phyloP scores from a whole-genome alignment of 768 basidiomycete genomes.

The Suillus lakei region DNA sequence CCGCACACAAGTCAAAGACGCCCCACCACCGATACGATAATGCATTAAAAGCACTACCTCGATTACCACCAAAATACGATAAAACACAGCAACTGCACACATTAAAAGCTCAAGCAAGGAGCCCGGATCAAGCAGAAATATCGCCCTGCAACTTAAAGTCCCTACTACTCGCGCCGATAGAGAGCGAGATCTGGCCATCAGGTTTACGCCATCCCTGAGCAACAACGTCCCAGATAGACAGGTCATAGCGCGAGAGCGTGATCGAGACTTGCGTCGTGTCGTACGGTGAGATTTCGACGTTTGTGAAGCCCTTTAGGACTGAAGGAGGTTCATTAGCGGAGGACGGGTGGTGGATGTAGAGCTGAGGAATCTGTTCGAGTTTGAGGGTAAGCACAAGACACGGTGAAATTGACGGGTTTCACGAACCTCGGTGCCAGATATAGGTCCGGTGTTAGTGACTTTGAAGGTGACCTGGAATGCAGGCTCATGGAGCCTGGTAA shows the following conservation, averaged over 20 bases:
- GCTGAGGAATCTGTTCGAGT: slow-evolving; percentile 58
- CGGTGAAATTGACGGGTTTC: slow-evolving; percentile 2
- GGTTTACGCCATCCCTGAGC: slow-evolving; percentile 61
- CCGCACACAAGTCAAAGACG: no score
- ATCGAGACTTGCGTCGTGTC: slow-evolving; percentile 51
- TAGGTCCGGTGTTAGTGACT: slow-evolving; percentile 40
- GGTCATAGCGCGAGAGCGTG: slow-evolving; percentile 62
- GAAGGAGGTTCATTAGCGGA: slow-evolving; percentile 68
- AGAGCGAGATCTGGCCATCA: slow-evolving; percentile 6
- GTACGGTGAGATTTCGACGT: slow-evolving; percentile 51
- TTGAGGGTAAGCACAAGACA: slow-evolving; percentile 2
- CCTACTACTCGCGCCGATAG: slow-evolving; percentile 7
- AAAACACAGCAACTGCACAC: slow-evolving; percentile 96
- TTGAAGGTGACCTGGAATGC: slow-evolving; percentile 38
- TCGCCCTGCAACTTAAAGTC: slow-evolving; percentile 2
- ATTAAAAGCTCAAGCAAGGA: slow-evolving; percentile 38
- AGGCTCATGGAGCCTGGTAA: slow-evolving; percentile 30
- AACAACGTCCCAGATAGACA: slow-evolving; percentile 73
- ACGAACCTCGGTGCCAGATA: slow-evolving; percentile 34
- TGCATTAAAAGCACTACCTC: neutral
- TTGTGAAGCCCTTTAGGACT: slow-evolving; percentile 65
- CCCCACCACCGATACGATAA: no score
- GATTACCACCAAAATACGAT: slow-evolving; percentile 33
- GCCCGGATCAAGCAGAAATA: neutral
- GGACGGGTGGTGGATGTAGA: slow-evolving; percentile 67